Evolutionary conservation across 805 yeast species (phyloP).

Genomic region (Saturnispora serradocipensis): DNA sequence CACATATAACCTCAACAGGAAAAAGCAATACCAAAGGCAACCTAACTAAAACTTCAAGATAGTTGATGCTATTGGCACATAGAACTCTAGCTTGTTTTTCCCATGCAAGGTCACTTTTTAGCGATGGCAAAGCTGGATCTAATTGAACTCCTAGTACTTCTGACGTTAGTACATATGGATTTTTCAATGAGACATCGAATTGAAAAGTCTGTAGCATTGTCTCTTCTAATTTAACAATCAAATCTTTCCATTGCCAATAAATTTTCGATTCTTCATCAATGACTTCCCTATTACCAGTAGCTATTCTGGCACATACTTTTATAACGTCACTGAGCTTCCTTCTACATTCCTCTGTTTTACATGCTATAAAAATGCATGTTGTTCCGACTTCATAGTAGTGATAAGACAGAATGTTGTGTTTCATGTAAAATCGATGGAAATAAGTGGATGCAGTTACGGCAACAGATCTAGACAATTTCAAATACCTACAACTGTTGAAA

Average conservation of each 20-base stretch:
- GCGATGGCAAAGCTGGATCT: not conserved
- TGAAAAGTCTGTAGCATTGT: conserved; percentile 35
- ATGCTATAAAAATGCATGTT: conserved; percentile 41
- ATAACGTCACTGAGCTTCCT: conserved; percentile 41
- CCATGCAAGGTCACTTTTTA: conserved; percentile 13
- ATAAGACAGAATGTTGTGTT: conserved; percentile 31
- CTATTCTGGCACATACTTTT: conserved; percentile 38
- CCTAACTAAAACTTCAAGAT: conserved; percentile 23
- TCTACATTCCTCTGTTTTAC: conserved; percentile 45
- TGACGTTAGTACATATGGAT: conserved; percentile 30
- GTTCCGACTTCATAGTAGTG: conserved; percentile 46
- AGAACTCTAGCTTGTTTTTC: conserved; percentile 11
- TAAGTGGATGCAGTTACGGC: conserved; percentile 38
- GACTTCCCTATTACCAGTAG: conserved; percentile 31
- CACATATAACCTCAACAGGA: conserved; percentile 18
- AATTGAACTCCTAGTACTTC: conserved; percentile 18
- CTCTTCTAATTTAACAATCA: conserved; percentile 37
- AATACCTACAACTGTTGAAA: conserved; percentile 33
- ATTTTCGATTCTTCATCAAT: conserved; percentile 39
- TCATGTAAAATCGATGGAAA: conserved; percentile 45
- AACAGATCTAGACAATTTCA: conserved; percentile 39
- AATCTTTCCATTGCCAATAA: conserved; percentile 44
- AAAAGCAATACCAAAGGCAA: conserved; percentile 23
- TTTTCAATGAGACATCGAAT: conserved; percentile 37
- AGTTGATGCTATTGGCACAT: conserved; percentile 20